phyloP scores from a whole-genome alignment of 78 protist genomes.

The Parvularia atlantis region DNA sequence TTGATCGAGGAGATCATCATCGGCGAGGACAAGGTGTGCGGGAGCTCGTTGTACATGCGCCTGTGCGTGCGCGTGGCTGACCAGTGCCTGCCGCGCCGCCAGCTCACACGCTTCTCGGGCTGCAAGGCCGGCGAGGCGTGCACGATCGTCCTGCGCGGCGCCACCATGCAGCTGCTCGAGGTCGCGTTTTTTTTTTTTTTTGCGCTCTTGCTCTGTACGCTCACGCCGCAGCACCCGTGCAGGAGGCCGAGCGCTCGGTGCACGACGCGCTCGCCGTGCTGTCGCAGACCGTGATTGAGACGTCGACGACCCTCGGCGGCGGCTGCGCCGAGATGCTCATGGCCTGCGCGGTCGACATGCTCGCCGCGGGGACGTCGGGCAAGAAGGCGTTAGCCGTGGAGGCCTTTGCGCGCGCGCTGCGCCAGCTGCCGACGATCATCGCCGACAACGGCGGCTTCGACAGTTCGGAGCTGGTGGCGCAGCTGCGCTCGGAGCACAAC shows the following conservation, averaged over 20 bases:
- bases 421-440: conserved; percentile 85
- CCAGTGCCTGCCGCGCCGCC: not conserved
- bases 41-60: not conserved
- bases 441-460: conserved; percentile 97
- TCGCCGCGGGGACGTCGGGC: conserved; percentile 77
- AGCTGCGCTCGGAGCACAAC: conserved; percentile 76
- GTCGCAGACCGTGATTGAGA: conserved; percentile 67
- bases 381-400: conserved; percentile 95
- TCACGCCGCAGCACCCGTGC: too few species aligned
- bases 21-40: conserved; percentile 88
- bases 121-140: conserved; percentile 86
- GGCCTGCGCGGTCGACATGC: conserved; percentile 86
- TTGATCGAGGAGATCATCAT: conserved; percentile 94
- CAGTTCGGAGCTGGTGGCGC: conserved; percentile 69
- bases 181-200: not conserved
- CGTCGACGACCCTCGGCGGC: conserved; percentile 88
- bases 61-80: not conserved
- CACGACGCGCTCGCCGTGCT: conserved; percentile 99
- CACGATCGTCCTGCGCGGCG: conserved; percentile 97
- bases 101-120: conserved; percentile 80
- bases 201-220: conserved; percentile 71
- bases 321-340: conserved; percentile 89
- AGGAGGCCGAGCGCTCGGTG: conserved; percentile 98
- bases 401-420: conserved; percentile 89
- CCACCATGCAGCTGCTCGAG: conserved; percentile 81